Evolutionary conservation across 345 rosid species (phyloP).

Genomic region (Rhodomyrtus tomentosa): DNA sequence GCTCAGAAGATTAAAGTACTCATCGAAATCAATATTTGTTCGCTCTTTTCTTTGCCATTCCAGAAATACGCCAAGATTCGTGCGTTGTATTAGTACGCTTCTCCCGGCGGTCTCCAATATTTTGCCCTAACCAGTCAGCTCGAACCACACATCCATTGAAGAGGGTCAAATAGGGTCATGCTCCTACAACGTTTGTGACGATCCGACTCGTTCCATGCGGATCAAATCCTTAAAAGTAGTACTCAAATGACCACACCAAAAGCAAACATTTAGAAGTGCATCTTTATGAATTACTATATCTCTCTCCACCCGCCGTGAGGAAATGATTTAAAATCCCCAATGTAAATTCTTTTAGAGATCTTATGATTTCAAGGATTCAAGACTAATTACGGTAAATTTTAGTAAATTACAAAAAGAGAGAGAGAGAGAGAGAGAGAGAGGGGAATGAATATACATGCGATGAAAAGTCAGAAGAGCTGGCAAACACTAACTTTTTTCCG

Average conservation of each 20-base stretch:
- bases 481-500: neutral
- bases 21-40: fast-evolving
- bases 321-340: neutral
- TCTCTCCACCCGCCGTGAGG: neutral
- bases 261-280: neutral
- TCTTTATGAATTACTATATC: neutral
- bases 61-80: neutral
- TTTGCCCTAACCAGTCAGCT: neutral
- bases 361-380: neutral
- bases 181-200: neutral
- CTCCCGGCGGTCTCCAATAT: neutral
- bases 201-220: neutral
- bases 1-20: neutral
- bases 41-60: neutral
- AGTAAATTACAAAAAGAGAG: neutral
- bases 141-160: neutral
- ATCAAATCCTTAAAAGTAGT: neutral
- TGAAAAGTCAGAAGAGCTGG: neutral
- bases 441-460: neutral
- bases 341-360: neutral
- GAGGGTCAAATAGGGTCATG: neutral
- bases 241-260: neutral
- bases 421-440: too few relatives aligned
- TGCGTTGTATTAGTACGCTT: neutral
- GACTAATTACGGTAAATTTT: neutral